Percentiles rank a stretch among this genome's conserved stretches.
These are phyloP conservation scores for Yamadazyma kitorensis DNA, from an alignment of 805 yeast genomes.

Conservation along the genomic window DNA sequence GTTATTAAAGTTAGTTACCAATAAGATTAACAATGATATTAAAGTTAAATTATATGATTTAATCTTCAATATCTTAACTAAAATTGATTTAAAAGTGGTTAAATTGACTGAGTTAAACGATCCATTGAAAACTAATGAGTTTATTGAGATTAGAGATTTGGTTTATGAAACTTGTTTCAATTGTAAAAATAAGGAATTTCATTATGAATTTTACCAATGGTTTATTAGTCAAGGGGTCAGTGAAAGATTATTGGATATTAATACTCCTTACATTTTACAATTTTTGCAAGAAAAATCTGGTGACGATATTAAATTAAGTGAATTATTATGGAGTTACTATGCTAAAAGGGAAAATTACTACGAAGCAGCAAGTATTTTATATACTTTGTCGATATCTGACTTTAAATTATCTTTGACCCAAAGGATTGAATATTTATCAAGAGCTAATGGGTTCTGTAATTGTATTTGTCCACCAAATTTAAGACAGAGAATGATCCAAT, in stretches of 20 bases:
- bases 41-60: constrained; percentile 58
- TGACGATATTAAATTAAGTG: constrained; percentile 69
- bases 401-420: constrained; percentile 65
- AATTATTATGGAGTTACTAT: constrained; percentile 83
- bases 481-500: constrained; percentile 71
- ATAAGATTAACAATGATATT: constrained; percentile 41
- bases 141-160: constrained; percentile 60
- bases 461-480: constrained; percentile 75
- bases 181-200: constrained; percentile 81
- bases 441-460: constrained; percentile 91
- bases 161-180: constrained; percentile 74
- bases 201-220: constrained; percentile 91
- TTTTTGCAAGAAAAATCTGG: constrained; percentile 69
- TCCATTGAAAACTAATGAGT: constrained; percentile 46
- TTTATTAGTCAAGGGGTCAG: constrained; percentile 73
- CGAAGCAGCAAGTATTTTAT: constrained; percentile 77
- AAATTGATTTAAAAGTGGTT: constrained; percentile 64
- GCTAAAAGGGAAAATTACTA: constrained; percentile 76
- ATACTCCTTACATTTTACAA: constrained; percentile 75
- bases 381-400: constrained; percentile 69
- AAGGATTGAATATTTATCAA: constrained; percentile 82
- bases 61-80: constrained; percentile 71
- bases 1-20: constrained; percentile 67
- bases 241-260: constrained; percentile 72
- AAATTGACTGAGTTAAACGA: constrained; percentile 34